Conservation (phyloP, 2,329 filamentous ascomycete species). For the Scedosporium dehoogii region DNA sequence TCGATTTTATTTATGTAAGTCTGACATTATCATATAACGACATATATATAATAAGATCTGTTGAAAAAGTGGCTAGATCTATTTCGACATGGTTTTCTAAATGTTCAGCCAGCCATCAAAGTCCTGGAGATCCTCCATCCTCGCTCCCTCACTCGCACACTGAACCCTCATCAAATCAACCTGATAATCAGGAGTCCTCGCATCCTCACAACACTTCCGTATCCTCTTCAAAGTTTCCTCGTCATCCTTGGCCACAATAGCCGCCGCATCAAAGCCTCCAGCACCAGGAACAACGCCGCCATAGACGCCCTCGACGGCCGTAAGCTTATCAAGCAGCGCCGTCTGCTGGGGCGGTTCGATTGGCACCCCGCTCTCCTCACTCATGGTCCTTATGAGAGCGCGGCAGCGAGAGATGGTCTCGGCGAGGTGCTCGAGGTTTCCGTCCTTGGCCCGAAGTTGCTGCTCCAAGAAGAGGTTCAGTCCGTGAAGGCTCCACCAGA, state of each 20-base stretch:
- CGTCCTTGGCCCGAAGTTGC: constrained; percentile 43
- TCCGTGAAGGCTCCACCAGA: constrained; percentile 63
- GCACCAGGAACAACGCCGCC: constrained; percentile 91
- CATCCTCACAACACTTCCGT: constrained; percentile 53
- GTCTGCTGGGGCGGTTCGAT: constrained; percentile 88
- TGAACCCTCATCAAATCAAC: constrained; percentile 61
- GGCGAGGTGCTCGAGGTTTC: constrained; percentile 51
- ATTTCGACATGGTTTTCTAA: background rate
- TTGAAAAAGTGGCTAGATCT: background rate
- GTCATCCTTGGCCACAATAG: constrained; percentile 67
- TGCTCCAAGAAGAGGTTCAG: constrained; percentile 6
- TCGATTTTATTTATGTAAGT: no score
- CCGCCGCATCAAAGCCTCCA: constrained; percentile 85
- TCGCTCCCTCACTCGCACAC: constrained; percentile 62
- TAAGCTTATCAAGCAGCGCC: constrained; percentile 67
- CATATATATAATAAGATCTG: background rate
- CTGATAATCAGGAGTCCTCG: constrained; percentile 38
- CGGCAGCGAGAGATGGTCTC: constrained; percentile 35
- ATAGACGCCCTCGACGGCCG: constrained; percentile 65
- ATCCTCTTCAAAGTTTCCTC: constrained; percentile 55
- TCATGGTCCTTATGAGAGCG: constrained; percentile 67
- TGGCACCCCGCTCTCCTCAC: constrained; percentile 61
- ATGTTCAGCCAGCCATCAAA: constrained; percentile 31
- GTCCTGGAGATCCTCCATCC: constrained; percentile 31
- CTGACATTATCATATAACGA: no score